phyloP scores from a whole-genome alignment of 257 asterid species.

The Cinchona pubescens region DNA sequence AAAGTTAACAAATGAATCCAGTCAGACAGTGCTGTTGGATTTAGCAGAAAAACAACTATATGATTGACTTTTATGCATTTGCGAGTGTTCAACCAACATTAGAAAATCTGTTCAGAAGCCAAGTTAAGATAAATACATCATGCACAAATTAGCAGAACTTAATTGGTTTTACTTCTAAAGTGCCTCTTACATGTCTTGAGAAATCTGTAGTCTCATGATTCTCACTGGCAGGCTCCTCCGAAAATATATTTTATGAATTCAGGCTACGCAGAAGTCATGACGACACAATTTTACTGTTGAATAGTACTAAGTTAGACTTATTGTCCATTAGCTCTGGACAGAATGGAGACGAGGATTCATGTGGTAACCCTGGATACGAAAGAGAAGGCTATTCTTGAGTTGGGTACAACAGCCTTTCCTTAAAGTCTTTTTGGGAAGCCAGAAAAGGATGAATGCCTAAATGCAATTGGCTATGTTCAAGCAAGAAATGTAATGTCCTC shows the following conservation, averaged over 20 bases:
- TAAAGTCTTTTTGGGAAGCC: background rate
- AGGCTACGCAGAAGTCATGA: background rate
- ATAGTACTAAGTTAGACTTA: background rate
- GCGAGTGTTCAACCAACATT: background rate
- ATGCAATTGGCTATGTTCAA: too few species aligned
- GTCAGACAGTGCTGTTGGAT: background rate
- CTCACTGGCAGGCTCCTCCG: background rate
- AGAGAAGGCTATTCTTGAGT: background rate
- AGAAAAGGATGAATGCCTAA: too few species aligned
- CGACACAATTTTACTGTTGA: background rate
- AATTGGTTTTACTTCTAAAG: background rate
- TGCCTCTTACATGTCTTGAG: background rate
- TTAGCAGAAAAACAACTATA: background rate
- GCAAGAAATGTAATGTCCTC: too few species aligned
- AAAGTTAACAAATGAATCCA: constrained; percentile 2
- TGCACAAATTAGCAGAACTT: background rate
- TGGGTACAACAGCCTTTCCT: too few species aligned
- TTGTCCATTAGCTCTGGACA: background rate
- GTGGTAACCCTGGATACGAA: background rate
- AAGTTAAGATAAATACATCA: background rate
- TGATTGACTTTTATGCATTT: background rate
- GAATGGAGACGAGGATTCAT: background rate
- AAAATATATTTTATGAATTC: background rate
- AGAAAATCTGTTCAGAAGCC: background rate
- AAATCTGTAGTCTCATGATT: background rate